phyloP scores from a whole-genome alignment of 2,329 filamentous ascomycete species.

The Aureobasidium uvarum region DNA sequence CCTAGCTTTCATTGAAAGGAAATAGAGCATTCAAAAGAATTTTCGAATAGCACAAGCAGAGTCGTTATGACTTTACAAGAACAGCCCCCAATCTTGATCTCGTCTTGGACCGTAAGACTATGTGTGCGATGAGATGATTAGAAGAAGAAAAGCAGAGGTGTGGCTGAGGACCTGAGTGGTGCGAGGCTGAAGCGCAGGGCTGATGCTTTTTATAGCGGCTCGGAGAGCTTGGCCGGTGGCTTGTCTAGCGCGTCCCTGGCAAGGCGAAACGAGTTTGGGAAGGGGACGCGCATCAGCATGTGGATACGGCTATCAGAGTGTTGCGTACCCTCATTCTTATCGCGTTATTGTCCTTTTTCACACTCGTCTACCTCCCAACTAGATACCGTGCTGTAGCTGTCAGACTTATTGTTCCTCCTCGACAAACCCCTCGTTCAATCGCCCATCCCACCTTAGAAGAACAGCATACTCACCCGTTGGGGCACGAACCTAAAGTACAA shows the following conservation, averaged over 20 bases:
- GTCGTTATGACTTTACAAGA: too few relatives aligned
- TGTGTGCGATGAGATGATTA: neutral
- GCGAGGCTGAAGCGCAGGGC: neutral
- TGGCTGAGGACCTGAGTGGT: neutral
- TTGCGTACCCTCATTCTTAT: slow-evolving; percentile 16
- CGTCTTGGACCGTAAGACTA: neutral
- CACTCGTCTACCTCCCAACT: neutral
- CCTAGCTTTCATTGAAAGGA: neutral
- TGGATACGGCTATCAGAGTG: slow-evolving; percentile 7
- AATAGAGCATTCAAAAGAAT: too few relatives aligned
- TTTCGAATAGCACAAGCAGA: too few relatives aligned
- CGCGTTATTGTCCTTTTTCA: neutral
- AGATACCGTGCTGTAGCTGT: neutral
- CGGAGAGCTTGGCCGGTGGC: slow-evolving; percentile 1
- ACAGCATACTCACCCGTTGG: neutral
- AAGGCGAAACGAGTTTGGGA: slow-evolving; percentile 18
- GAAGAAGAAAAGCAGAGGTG: slow-evolving; percentile 1
- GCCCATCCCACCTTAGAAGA: neutral
- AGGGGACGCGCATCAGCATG: slow-evolving; percentile 20
- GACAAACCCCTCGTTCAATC: neutral
- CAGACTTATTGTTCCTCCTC: neutral
- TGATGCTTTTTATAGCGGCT: slow-evolving; percentile 9
- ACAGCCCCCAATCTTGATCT: neutral
- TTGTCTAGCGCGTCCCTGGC: slow-evolving; percentile 13
- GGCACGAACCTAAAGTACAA: slow-evolving; percentile 4